Conservation (phyloP, 2,329 filamentous ascomycete genomes). For the Septoria linicola region DNA sequence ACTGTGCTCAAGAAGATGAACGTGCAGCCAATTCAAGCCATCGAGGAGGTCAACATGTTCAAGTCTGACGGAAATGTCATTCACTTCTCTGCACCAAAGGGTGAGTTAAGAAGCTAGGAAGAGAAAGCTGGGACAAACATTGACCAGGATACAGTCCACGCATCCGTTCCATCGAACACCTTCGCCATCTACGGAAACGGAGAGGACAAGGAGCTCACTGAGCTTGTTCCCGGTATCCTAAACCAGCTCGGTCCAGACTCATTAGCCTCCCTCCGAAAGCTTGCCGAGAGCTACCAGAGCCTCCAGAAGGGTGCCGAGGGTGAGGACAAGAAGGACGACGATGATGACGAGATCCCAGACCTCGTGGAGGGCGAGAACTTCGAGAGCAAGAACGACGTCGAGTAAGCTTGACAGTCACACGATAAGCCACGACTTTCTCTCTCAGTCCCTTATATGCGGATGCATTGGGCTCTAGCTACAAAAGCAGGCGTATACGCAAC, state of each 20-base stretch:
- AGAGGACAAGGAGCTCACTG: constrained; percentile 99
- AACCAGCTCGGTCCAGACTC: constrained; percentile 99
- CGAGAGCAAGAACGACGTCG: constrained; percentile 81
- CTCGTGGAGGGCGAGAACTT: constrained; percentile 97
- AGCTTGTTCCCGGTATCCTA: constrained; percentile 97
- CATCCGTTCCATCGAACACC: constrained; percentile 95
- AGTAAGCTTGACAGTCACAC: constrained; percentile 55
- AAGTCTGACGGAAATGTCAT: constrained; percentile 99
- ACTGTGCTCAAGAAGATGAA: constrained; percentile 98
- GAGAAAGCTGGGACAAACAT: not conserved
- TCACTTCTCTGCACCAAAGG: constrained; percentile 97
- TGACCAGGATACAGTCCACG: constrained; percentile 68
- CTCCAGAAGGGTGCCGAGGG: constrained; percentile 90
- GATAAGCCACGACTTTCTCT: not conserved
- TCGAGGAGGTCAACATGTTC: constrained; percentile 99
- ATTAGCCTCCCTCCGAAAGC: constrained; percentile 93
- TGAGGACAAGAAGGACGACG: constrained; percentile 66
- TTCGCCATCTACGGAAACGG: constrained; percentile 99
- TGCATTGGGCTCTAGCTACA: not conserved
- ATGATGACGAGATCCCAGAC: constrained; percentile 91
- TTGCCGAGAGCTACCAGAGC: constrained; percentile 99
- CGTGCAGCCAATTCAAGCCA: constrained; percentile 97
- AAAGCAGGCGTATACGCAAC: too few relatives aligned
- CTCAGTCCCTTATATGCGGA: not conserved
- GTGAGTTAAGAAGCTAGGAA: constrained; percentile 54